Base-by-base conservation (phyloP, 345 rosid species). In the Ailanthus altissimus region DNA sequence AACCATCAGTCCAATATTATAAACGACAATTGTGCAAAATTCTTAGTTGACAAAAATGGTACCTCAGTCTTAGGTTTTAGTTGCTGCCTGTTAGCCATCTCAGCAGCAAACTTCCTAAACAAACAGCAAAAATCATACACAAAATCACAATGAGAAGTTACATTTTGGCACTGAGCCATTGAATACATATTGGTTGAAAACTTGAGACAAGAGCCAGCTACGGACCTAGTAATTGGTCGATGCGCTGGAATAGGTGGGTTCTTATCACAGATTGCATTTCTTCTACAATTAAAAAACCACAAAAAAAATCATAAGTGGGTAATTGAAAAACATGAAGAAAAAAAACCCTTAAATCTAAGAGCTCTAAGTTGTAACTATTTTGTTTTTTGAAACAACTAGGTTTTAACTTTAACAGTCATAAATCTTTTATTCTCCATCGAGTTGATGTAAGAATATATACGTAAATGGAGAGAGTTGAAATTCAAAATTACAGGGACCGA, bases 161-260 rank as follows among this genome's bases (percentile, higher is more conserved):
- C 1, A 4, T 49, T 8, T 18, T 28, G 65, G 73, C 38, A 70
- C 47, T 16, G 7, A 46, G 56, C 63, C 38, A 67, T 42, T 16
- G 7, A 46, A 60, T 67, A 25, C 62, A 60, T 26, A 54, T 69
- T 75, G 68, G 74, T 53, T 40, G 10, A 38, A 50, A 40, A 25
- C 11, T 25, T 11, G 12, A 64, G 6, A 14, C 61, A 68, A 72
- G 59, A 43, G 7, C 28, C 75, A 69, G 76, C 12, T 63, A 72
- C 86, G 75, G 62, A 93, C 97, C 99, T 89, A 50, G 98, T 96
- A 45, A 96, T 83, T 26, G 98, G 97, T 79, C 97, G 86, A 85
- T 93, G 94, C 40, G 76, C 86, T 9, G 91, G 91, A 65, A 85
- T 79, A 53, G 87, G 83, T 63, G 83, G 84, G 79, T 81, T 88